Conservation (phyloP, 2,329 filamentous ascomycete species). For the Alternaria solani region DNA sequence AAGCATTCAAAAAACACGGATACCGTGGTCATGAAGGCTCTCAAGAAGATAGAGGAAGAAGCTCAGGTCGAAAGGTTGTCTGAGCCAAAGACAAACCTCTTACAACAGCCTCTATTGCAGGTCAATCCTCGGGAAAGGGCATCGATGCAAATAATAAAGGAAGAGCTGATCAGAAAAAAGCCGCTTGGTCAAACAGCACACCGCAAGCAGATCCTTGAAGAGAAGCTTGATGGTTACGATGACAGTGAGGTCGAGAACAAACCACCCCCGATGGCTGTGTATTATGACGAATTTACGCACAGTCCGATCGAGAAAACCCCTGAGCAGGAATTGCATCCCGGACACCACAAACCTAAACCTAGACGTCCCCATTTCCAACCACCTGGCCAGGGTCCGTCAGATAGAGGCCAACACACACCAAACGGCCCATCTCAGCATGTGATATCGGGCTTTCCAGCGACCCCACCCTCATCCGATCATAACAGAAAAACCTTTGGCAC, state of each 20-base stretch:
- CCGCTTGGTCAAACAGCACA: not conserved
- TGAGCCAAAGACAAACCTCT: not conserved
- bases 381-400: not conserved
- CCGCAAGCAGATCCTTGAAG: not conserved
- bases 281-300: not conserved
- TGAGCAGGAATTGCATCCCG: no score
- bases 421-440: not conserved
- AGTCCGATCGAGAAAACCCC: not conserved
- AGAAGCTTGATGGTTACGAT: not conserved
- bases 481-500: not conserved
- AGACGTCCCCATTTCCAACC: not conserved
- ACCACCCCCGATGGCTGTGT: no score
- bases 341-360: not conserved
- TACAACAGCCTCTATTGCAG: not conserved
- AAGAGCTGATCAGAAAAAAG: conserved; percentile 4
- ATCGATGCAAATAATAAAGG: conserved; percentile 7
- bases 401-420: not conserved
- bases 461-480: not conserved
- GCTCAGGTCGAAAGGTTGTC: conserved; percentile 1
- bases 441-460: rapidly evolving
- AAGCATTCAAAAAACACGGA: conserved; percentile 6
- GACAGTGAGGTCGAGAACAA: not conserved
- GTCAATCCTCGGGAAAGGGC: not conserved
- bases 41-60: conserved; percentile 12
- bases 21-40: conserved; percentile 4